A percentile compares a stretch with the other conserved stretches of the same genome.
Conservation (phyloP, 2,329 filamentous ascomycete species). For the Apiospora arundinis region DNA sequence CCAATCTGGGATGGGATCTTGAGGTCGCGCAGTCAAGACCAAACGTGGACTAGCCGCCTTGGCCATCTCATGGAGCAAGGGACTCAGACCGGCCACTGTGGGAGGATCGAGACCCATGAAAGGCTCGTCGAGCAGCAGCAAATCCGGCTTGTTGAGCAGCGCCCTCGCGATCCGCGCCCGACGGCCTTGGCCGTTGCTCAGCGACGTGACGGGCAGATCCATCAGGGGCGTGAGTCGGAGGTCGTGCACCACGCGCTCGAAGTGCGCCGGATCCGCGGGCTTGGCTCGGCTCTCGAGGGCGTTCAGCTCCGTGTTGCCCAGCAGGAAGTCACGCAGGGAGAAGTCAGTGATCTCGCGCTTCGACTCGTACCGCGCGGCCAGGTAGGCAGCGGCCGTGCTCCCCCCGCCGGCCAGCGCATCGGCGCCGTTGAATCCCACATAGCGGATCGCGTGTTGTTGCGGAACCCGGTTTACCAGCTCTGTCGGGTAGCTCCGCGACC, state of each 20-base stretch:
- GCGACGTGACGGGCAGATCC: conserved; percentile 82
- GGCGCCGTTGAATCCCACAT: conserved; percentile 83
- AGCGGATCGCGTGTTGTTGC: conserved; percentile 73
- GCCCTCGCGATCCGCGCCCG: conserved; percentile 88
- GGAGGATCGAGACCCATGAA: conserved; percentile 96
- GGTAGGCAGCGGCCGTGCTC: conserved; percentile 75
- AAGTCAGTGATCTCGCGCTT: conserved; percentile 87
- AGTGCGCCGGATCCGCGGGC: conserved; percentile 52
- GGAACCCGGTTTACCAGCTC: conserved; percentile 56
- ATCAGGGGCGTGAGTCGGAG: conserved; percentile 73
- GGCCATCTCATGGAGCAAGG: conserved; percentile 72
- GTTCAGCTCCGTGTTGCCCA: conserved; percentile 84
- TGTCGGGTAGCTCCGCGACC: conserved; percentile 74
- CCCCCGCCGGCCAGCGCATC: conserved; percentile 63
- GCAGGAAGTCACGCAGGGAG: conserved; percentile 79
- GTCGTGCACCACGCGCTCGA: conserved; percentile 71
- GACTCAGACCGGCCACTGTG: conserved; percentile 74
- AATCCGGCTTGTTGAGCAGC: conserved; percentile 77
- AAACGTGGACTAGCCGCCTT: conserved; percentile 71
- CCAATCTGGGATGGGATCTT: conserved; percentile 89
- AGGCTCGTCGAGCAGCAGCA: conserved; percentile 88
- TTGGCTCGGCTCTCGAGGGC: conserved; percentile 61
- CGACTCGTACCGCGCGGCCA: conserved; percentile 91
- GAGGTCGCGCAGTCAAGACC: conserved; percentile 79
- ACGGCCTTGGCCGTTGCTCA: conserved; percentile 93